Conservation (phyloP, 2,329 filamentous ascomycete genomes). For the Cordyceps fumosorosea region DNA sequence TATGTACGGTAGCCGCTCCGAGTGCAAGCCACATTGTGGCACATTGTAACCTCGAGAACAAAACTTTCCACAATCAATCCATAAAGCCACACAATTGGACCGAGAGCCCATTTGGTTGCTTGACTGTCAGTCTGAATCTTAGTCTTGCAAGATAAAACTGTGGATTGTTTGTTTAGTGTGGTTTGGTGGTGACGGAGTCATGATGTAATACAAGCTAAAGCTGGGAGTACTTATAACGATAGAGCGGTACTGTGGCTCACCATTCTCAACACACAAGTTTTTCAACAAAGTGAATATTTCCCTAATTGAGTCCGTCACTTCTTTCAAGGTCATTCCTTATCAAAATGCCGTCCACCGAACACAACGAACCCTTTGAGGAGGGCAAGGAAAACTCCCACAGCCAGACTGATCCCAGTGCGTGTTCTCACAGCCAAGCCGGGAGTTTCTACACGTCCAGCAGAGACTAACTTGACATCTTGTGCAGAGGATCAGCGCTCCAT, state of each 20-base stretch:
- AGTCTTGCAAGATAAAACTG: not conserved
- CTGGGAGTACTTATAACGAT: not conserved
- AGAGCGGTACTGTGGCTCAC: not conserved
- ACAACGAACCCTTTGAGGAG: slow-evolving; percentile 48
- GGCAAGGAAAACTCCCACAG: slow-evolving; percentile 60
- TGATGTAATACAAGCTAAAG: slow-evolving; percentile 12
- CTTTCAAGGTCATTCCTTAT: too few species aligned
- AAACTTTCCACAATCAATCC: not conserved
- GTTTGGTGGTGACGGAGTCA: slow-evolving; percentile 5
- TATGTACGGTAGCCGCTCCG: not conserved
- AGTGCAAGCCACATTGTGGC: not conserved
- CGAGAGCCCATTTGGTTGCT: not conserved
- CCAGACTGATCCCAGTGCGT: slow-evolving; percentile 61
- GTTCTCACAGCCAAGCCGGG: not conserved
- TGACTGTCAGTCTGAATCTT: not conserved
- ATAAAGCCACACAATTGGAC: not conserved
- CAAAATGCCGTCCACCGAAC: not conserved
- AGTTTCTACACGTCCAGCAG: not conserved
- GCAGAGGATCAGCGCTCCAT: slow-evolving; percentile 60
- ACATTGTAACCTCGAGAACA: too few species aligned
- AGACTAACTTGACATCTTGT: slow-evolving; percentile 12
- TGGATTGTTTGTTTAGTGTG: not conserved
- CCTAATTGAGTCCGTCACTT: not conserved
- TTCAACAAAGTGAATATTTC: not conserved
- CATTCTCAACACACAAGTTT: not conserved